Evolutionary conservation across 495 filamentous ascomycete genomes (phyloP).

Genomic region (Tuber melanosporum): DNA sequence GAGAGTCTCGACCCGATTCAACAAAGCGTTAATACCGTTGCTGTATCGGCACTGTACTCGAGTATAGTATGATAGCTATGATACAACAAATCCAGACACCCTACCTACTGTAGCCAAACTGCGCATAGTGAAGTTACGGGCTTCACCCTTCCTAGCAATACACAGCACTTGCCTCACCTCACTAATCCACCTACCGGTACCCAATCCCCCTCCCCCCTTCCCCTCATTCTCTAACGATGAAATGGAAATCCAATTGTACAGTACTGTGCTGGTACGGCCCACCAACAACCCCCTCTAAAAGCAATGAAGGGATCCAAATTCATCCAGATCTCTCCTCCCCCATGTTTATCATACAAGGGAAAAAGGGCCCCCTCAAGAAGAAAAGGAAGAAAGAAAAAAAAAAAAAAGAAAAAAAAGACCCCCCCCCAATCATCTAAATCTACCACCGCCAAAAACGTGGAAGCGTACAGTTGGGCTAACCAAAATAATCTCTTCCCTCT

Average conservation of each 20-base stretch:
- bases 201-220: not conserved
- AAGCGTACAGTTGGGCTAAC: constrained; percentile 1
- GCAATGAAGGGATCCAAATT: not conserved
- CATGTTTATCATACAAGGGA: not conserved
- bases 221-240: not conserved
- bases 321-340: not conserved
- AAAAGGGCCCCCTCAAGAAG: not conserved
- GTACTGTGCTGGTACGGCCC: not conserved
- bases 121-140: not conserved
- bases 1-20: not conserved
- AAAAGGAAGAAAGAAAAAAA: not conserved
- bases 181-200: not conserved
- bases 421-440: constrained; percentile 1
- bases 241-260: not conserved
- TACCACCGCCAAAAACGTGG: constrained; percentile 3
- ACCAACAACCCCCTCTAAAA: constrained; percentile 2
- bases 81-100: not conserved
- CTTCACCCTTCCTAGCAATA: not conserved
- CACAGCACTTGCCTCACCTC: not conserved
- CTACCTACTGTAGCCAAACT: not conserved
- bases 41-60: too few species aligned
- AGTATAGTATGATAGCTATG: not conserved
- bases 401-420: not conserved
- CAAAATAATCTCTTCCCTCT: not conserved
- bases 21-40: not conserved